Evolutionary conservation across 2,329 filamentous ascomycete genomes (phyloP), one percentile per base, ranked within the genome.

Genomic region (Xylaria sp.): DNA sequence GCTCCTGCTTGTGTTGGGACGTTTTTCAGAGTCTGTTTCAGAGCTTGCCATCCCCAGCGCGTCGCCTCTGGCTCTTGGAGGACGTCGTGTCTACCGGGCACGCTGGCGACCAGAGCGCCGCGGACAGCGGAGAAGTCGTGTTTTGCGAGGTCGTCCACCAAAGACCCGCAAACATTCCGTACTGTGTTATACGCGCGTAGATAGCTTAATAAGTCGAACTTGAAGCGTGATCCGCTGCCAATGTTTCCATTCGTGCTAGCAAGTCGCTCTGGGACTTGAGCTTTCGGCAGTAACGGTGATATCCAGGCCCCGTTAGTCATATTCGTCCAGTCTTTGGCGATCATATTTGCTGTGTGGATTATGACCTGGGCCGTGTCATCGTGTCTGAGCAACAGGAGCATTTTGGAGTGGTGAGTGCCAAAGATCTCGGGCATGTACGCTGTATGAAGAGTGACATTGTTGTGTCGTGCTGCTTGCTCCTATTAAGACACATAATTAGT

Each of bases 321-420:
- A 74, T 96, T 96, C 1, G 85, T 87, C 94, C 94, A 97, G 78
- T 97, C 94, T 65, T 90, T 89, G 3, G 86, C 77, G n/a, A 97
- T 95, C 91, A 97, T 94, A 74, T 97, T 97, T 20, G 94, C 93
- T 0, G 94, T 97, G 74, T 97, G 93, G 37, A 97, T 94, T 65
- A 97, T 81, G 6, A 97, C 83, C 80, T 97, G 92, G 0, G 91
- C 92, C 0, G 86, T 88, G 70, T 91, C 89, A 77, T 97, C 93
- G 78, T 92, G 90, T 5, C 92, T 87, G 70, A 97, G 84, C 3
- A 97, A 80, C n/a, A 97, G 83, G 80, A 97, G 88, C 92, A 97
- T 96, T 80, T 97, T 96, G 13, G 92, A 85, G 74, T 91, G 94
- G 79, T 97, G 94, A 0, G 94, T 97, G 2, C 94, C 94, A 76